Evolutionary conservation across 192 early-diverging fungal genomes (phyloP).

Genomic region (Allomyces macrogynus): DNA sequence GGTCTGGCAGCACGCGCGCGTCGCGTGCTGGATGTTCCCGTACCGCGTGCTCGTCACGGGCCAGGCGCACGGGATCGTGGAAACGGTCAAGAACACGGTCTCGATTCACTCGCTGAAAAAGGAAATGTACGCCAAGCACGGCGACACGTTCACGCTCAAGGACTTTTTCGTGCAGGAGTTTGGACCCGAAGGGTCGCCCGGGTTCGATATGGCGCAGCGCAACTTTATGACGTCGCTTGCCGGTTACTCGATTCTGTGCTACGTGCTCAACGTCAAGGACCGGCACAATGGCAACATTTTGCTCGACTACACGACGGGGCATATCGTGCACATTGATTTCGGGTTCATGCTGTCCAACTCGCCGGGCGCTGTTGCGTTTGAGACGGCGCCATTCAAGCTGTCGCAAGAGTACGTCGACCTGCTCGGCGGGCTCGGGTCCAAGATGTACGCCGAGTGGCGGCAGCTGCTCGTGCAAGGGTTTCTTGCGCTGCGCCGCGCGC

Average conservation of each 20-base stretch:
- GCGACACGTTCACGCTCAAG: slow-evolving; percentile 70
- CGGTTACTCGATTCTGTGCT: slow-evolving; percentile 79
- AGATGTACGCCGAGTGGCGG: slow-evolving; percentile 77
- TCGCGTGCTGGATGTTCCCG: slow-evolving; percentile 9
- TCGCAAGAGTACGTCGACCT: slow-evolving; percentile 95
- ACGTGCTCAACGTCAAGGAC: slow-evolving; percentile 89
- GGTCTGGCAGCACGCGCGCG: slow-evolving; percentile 59
- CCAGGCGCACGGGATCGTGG: slow-evolving; percentile 83
- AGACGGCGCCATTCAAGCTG: slow-evolving; percentile 93
- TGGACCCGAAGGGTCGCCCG: slow-evolving; percentile 59
- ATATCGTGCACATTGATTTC: slow-evolving; percentile 89
- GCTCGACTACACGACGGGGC: slow-evolving; percentile 53
- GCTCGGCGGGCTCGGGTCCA: slow-evolving; percentile 65
- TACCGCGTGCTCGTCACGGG: slow-evolving; percentile 82
- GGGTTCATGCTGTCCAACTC: slow-evolving; percentile 98
- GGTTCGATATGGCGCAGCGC: slow-evolving; percentile 71
- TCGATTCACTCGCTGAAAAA: slow-evolving; percentile 97
- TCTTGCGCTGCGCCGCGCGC: slow-evolving; percentile 67
- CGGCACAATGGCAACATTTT: slow-evolving; percentile 95
- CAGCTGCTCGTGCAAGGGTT: slow-evolving; percentile 66
- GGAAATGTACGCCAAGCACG: slow-evolving; percentile 69
- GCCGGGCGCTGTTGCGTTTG: slow-evolving; percentile 90
- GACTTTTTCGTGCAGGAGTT: slow-evolving; percentile 84
- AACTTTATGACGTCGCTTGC: slow-evolving; percentile 87
- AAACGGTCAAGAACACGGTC: slow-evolving; percentile 84